phyloP scores from a whole-genome alignment of 345 rosid genomes.

The Citrus inodora region DNA sequence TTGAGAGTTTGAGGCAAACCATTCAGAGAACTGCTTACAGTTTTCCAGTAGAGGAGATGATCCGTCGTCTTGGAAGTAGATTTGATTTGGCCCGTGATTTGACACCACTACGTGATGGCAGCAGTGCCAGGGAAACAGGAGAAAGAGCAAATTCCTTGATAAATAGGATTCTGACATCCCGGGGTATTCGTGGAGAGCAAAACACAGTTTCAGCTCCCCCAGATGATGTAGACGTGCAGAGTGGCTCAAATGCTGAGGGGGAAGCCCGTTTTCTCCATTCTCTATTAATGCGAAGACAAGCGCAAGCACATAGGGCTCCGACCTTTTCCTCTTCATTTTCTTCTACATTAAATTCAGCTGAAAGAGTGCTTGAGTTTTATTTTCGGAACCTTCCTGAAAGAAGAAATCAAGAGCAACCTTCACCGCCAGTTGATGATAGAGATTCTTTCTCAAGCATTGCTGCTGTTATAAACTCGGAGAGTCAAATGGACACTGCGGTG shows the following conservation, averaged over 20 bases:
- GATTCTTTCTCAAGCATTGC: conserved; percentile 89
- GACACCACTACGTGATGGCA: conserved; percentile 40
- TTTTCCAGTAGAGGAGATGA: conserved; percentile 80
- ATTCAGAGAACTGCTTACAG: conserved; percentile 57
- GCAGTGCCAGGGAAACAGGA: conserved; percentile 41
- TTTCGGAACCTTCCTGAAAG: conserved; percentile 45
- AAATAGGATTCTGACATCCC: conserved; percentile 64
- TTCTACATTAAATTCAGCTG: conserved; percentile 53
- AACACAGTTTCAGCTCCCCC: conserved; percentile 33
- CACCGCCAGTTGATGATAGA: conserved; percentile 68
- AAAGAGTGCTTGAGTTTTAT: conserved; percentile 53
- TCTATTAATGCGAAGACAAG: conserved; percentile 47
- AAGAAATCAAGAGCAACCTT: conserved; percentile 75
- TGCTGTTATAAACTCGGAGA: conserved; percentile 83
- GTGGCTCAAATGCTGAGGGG: conserved; percentile 46
- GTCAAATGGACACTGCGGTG: conserved; percentile 76
- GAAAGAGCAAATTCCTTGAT: conserved; percentile 50
- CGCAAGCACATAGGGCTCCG: conserved; percentile 61
- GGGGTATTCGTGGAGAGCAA: conserved; percentile 76
- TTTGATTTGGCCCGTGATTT: conserved; percentile 55
- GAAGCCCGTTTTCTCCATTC: conserved; percentile 49
- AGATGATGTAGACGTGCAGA: conserved; percentile 56
- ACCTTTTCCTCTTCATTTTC: conserved; percentile 40
- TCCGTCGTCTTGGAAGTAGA: conserved; percentile 71
- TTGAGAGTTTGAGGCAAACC: conserved; percentile 87